Percentiles rank a stretch among this genome's conserved stretches.
phyloP scores from a whole-genome alignment of 139 green algal genomes.

The Asterochloris sp. region DNA sequence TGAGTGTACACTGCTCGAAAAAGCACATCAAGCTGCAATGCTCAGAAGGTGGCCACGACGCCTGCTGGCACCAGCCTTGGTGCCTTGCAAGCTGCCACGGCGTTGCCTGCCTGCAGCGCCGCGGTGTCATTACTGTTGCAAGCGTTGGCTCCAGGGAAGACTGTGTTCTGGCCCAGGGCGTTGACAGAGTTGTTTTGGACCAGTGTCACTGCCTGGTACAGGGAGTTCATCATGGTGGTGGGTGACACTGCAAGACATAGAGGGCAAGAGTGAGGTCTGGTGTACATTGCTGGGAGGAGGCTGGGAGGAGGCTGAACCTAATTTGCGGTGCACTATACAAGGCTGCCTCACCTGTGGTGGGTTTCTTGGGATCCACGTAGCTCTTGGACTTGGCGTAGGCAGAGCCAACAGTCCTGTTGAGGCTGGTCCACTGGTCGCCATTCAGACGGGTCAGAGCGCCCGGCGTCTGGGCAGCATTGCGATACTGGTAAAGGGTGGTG shows the following conservation, averaged over 20 bases:
- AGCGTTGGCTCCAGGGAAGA: background rate
- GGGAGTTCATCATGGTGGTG: background rate
- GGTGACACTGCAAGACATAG: background rate
- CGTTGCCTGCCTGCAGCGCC: background rate
- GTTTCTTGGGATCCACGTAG: background rate
- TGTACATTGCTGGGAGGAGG: background rate
- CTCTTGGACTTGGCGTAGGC: background rate
- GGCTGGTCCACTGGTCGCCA: background rate
- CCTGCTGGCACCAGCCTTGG: background rate
- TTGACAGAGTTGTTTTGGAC: background rate
- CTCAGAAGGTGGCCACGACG: no score
- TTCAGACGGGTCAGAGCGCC: background rate
- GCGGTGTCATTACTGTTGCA: background rate
- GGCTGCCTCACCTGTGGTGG: background rate
- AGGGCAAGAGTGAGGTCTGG: no score
- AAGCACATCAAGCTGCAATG: no score
- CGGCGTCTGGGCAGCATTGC: background rate
- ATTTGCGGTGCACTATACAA: background rate
- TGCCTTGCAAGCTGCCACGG: background rate
- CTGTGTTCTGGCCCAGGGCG: background rate
- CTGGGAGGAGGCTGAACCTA: background rate
- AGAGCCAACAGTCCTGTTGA: conserved; percentile 7
- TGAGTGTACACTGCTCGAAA: no score
- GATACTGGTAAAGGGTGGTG: conserved; percentile 12
- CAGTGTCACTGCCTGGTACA: background rate